Percentiles rank a stretch among this genome's conserved stretches.
Evolutionary conservation across 2,329 filamentous ascomycete genomes (phyloP).

Genomic region (Arthrocladium fulminans): DNA sequence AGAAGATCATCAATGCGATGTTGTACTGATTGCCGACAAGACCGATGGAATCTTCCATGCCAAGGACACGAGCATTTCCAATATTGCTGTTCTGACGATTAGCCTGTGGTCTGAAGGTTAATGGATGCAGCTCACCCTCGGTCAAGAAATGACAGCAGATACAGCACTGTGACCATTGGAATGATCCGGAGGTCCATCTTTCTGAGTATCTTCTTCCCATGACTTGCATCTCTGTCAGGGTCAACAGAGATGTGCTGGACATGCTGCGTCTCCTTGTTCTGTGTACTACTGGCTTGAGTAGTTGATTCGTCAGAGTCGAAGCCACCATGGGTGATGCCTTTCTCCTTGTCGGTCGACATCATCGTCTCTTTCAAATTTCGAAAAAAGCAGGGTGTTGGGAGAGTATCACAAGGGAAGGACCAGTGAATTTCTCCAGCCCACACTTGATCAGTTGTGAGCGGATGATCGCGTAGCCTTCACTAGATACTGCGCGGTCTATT

Average conservation of each 20-base stretch:
- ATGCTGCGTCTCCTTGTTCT: not conserved
- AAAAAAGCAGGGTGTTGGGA: too few relatives aligned
- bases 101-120: not conserved
- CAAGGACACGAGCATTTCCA: conserved; percentile 63
- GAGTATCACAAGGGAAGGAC: too few relatives aligned
- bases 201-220: conserved; percentile 23
- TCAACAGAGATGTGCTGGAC: not conserved
- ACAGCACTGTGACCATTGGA: conserved; percentile 39
- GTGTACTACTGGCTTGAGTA: not conserved
- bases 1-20: conserved; percentile 49
- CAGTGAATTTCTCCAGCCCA: too few relatives aligned
- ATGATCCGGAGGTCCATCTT: conserved; percentile 35
- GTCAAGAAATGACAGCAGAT: conserved; percentile 58
- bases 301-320: not conserved
- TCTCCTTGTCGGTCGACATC: not conserved
- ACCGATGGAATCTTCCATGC: conserved; percentile 47
- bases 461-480: too few relatives aligned
- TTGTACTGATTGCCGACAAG: conserved; percentile 38
- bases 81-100: conserved; percentile 53
- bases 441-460: too few relatives aligned
- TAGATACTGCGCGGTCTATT: too few relatives aligned
- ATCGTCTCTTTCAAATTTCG: too few relatives aligned
- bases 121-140: conserved; percentile 25
- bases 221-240: not conserved
- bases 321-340: not conserved